Evolutionary conservation across 2,329 filamentous ascomycete genomes (phyloP).

Genomic region (Myrmaecium sp.): DNA sequence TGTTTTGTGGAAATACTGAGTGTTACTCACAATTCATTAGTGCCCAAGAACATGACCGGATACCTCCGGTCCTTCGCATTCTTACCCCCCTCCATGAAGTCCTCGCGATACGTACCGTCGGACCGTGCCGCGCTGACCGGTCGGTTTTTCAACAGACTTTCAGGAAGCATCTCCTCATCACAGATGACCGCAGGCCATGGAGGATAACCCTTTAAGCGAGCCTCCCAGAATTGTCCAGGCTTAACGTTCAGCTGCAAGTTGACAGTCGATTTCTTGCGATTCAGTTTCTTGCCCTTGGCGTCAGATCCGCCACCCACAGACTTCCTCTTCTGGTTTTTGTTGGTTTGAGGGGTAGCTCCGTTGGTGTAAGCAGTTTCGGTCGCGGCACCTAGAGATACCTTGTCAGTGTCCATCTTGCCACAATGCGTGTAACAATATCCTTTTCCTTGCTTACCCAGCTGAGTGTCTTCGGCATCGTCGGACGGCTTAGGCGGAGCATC

Average conservation of each 20-base stretch:
- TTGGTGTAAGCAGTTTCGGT: constrained; percentile 30
- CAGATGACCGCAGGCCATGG: constrained; percentile 90
- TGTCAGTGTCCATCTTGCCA: too few relatives aligned
- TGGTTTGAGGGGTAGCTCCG: constrained; percentile 26
- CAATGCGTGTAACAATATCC: too few relatives aligned
- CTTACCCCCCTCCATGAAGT: constrained; percentile 77
- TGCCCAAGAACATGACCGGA: constrained; percentile 85
- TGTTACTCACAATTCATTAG: constrained; percentile 84
- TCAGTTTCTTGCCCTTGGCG: constrained; percentile 63
- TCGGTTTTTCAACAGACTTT: constrained; percentile 55
- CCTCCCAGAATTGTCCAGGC: constrained; percentile 82
- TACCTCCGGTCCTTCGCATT: constrained; percentile 72
- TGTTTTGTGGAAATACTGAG: not conserved
- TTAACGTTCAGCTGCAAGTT: constrained; percentile 56
- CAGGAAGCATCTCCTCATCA: constrained; percentile 85
- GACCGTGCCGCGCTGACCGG: constrained; percentile 68
- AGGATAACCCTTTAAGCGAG: constrained; percentile 86
- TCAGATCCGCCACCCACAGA: constrained; percentile 48
- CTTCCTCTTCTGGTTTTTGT: constrained; percentile 47
- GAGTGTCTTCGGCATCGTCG: too few relatives aligned
- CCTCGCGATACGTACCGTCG: constrained; percentile 76
- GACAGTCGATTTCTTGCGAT: constrained; percentile 66
- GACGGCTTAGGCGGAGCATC: too few relatives aligned
- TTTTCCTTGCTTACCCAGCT: too few relatives aligned
- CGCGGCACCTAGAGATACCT: too few relatives aligned